Evolutionary conservation across 257 asterid genomes (phyloP).

Genomic region (Ocimum tenuiflorum): DNA sequence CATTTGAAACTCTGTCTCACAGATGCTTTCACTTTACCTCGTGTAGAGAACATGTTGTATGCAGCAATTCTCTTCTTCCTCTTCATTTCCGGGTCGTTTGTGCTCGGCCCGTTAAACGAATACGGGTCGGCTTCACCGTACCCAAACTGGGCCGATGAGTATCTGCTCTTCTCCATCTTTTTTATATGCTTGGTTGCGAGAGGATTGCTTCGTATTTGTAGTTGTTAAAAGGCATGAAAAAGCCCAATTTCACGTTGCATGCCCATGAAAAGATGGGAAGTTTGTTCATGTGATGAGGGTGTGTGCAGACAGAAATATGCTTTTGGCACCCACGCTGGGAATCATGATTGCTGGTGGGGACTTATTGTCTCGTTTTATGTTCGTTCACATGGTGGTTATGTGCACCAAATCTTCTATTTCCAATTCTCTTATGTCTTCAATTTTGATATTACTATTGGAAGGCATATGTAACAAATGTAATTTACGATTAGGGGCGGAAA

Average conservation of each 20-base stretch:
- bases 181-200: background rate
- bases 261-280: too few species aligned
- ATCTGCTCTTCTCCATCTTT: slow-evolving; percentile 61
- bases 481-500: too few species aligned
- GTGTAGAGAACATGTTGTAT: slow-evolving; percentile 52
- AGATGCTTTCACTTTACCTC: slow-evolving; percentile 62
- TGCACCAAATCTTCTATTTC: too few species aligned
- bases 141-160: slow-evolving; percentile 30
- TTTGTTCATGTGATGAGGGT: slow-evolving; percentile 19
- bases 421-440: too few species aligned
- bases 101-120: slow-evolving; percentile 50
- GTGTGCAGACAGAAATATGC: slow-evolving; percentile 15
- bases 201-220: too few species aligned
- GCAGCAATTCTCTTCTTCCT: slow-evolving; percentile 76
- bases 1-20: slow-evolving; percentile 65
- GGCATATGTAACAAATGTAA: too few species aligned
- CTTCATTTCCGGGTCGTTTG: slow-evolving; percentile 50
- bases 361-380: slow-evolving; percentile 9
- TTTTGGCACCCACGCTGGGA: slow-evolving; percentile 31
- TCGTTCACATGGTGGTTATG: too few species aligned
- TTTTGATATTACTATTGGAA: too few species aligned
- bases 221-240: too few species aligned
- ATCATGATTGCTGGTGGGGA: slow-evolving; percentile 29
- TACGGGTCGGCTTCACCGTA: slow-evolving; percentile 31
- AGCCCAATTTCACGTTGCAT: too few species aligned